Percentiles rank a stretch among this genome's conserved stretches.
phyloP scores from a whole-genome alignment of 2,329 filamentous ascomycete genomes.

The Trichophyton simii region DNA sequence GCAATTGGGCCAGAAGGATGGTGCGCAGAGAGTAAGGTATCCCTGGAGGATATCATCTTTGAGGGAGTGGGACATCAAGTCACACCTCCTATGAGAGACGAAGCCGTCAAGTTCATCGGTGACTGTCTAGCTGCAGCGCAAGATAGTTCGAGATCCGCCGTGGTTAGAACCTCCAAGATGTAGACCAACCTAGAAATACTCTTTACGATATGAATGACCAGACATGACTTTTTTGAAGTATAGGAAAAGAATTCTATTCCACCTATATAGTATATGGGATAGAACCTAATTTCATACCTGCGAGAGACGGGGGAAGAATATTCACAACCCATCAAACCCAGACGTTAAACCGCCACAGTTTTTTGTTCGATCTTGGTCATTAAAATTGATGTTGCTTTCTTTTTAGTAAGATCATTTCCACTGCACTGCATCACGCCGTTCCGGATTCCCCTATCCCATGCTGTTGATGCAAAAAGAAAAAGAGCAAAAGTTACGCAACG shows the following conservation, averaged over 20 bases:
- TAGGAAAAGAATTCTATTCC: background rate
- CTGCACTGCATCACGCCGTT: background rate
- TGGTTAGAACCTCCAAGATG: conserved; percentile 21
- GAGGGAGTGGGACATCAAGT: conserved; percentile 48
- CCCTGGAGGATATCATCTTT: conserved; percentile 46
- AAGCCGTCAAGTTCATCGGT: conserved; percentile 43
- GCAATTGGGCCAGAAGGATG: conserved; percentile 29
- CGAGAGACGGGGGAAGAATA: background rate
- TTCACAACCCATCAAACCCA: background rate
- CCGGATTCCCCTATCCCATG: background rate
- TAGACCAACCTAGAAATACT: background rate
- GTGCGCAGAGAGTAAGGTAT: conserved; percentile 40
- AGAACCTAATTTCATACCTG: background rate
- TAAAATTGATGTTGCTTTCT: background rate
- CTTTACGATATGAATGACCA: background rate
- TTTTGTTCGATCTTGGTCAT: background rate
- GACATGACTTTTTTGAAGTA: background rate
- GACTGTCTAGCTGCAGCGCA: conserved; percentile 26
- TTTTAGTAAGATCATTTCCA: background rate
- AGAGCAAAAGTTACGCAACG: background rate
- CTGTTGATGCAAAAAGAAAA: background rate
- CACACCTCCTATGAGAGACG: conserved; percentile 42
- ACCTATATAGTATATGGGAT: background rate
- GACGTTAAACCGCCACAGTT: background rate
- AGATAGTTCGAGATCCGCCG: conserved; percentile 16